Evolutionary conservation across 257 asterid genomes (phyloP).

Genomic region (Solanum gracilifrons): DNA sequence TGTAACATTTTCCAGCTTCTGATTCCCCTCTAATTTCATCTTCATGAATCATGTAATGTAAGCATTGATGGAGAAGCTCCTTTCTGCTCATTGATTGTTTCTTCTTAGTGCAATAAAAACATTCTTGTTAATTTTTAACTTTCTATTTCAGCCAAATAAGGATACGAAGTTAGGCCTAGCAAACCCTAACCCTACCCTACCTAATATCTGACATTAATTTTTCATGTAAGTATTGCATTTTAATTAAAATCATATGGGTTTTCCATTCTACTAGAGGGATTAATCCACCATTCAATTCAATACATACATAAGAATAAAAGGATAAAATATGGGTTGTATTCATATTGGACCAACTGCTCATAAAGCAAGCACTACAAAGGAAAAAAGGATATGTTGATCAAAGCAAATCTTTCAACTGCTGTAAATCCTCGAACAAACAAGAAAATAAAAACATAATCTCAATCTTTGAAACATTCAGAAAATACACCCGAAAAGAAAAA

Average conservation of each 20-base stretch:
- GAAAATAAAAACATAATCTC: neutral
- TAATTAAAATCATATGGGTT: neutral
- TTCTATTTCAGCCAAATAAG: neutral
- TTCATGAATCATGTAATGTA: neutral
- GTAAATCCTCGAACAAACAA: neutral
- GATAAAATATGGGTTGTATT: neutral
- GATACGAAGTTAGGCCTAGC: neutral
- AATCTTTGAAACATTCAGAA: neutral
- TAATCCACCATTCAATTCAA: neutral
- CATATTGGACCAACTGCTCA: neutral
- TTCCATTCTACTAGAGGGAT: neutral
- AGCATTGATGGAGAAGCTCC: neutral
- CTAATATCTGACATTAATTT: neutral
- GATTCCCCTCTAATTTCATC: neutral
- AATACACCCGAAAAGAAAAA: neutral
- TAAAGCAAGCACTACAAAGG: neutral
- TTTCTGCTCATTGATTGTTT: neutral
- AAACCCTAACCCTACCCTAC: neutral
- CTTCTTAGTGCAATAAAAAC: neutral
- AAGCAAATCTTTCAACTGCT: neutral
- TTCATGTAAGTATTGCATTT: neutral
- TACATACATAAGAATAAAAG: neutral
- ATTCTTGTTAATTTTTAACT: neutral
- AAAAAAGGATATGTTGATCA: neutral
- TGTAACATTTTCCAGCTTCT: neutral